phyloP scores from a whole-genome alignment of 2,329 filamentous ascomycete genomes.

The Lasiodiplodia citricola region DNA sequence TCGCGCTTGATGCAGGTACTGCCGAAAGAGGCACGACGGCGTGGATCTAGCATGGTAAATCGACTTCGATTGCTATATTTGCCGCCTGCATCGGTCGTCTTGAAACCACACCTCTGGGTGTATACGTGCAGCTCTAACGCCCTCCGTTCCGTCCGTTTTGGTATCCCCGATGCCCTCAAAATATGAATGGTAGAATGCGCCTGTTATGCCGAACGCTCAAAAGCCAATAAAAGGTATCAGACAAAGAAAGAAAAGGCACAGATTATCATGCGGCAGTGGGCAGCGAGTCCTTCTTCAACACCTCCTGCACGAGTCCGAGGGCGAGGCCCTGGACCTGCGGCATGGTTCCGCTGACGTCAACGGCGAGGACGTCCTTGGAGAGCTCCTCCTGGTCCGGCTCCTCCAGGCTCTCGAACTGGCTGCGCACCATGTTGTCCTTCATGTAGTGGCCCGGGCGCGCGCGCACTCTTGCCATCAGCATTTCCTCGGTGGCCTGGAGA shows the following conservation, averaged over 20 bases:
- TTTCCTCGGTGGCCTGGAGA: constrained; percentile 76
- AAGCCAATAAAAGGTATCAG: background rate
- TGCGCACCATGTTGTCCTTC: constrained; percentile 93
- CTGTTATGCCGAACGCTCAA: constrained; percentile 19
- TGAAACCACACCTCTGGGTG: background rate
- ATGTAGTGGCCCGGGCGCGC: constrained; percentile 87
- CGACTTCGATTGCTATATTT: constrained; percentile 16
- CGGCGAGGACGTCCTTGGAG: constrained; percentile 51
- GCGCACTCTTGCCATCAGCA: constrained; percentile 76
- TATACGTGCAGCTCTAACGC: constrained; percentile 12
- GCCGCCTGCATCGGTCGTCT: background rate
- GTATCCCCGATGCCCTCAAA: constrained; percentile 17
- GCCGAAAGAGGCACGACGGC: background rate
- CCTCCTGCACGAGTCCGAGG: constrained; percentile 44
- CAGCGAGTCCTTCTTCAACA: constrained; percentile 34
- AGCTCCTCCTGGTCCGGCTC: constrained; percentile 72
- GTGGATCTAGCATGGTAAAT: background rate
- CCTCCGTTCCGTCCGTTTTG: constrained; percentile 4
- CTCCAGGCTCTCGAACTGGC: constrained; percentile 89
- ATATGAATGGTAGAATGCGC: constrained; percentile 7
- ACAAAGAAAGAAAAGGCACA: background rate
- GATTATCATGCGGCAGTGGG: constrained; percentile 9
- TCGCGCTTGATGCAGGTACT: constrained; percentile 11
- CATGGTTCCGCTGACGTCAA: constrained; percentile 52
- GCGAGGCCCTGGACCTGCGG: constrained; percentile 49